Evolutionary conservation across 2,329 filamentous ascomycete species (phyloP).

Genomic region (Colletotrichum trifolii): DNA sequence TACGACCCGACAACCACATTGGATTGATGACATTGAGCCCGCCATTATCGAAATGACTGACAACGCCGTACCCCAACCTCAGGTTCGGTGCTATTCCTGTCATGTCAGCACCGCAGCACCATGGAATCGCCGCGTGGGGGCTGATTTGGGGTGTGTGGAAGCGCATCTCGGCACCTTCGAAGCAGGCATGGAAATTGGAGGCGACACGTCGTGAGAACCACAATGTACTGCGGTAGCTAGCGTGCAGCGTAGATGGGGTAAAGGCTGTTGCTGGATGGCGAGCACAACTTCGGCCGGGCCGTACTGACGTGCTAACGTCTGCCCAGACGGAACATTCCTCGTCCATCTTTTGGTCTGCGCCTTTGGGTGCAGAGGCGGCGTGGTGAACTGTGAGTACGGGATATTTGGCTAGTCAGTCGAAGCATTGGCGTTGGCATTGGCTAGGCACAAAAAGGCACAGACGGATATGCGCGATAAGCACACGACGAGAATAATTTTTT

Average conservation of each 20-base stretch:
- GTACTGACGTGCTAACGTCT: neutral
- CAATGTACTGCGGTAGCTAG: too few species aligned
- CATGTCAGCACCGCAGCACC: neutral
- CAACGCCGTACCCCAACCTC: too few species aligned
- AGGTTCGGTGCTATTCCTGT: neutral
- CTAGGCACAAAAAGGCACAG: too few species aligned
- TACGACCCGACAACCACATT: too few species aligned
- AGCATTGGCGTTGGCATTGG: neutral
- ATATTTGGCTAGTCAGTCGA: conserved; percentile 4
- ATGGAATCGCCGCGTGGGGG: too few species aligned
- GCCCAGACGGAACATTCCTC: conserved; percentile 10
- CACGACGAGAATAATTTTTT: too few species aligned
- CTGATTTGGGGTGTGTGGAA: conserved; percentile 13
- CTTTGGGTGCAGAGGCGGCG: too few species aligned
- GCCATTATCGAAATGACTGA: too few species aligned
- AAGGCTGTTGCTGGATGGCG: conserved; percentile 24
- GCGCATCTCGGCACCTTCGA: conserved; percentile 24
- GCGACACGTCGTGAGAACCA: conserved; percentile 17
- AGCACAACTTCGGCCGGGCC: conserved; percentile 21
- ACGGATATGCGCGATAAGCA: too few species aligned
- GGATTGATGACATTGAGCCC: too few species aligned
- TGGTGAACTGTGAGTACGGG: too few species aligned
- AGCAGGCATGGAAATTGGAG: conserved; percentile 29
- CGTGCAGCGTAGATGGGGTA: conserved; percentile 3
- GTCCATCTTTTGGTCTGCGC: neutral